phyloP scores from a whole-genome alignment of 768 basidiomycete genomes.

The Nidularia pulvinata region DNA sequence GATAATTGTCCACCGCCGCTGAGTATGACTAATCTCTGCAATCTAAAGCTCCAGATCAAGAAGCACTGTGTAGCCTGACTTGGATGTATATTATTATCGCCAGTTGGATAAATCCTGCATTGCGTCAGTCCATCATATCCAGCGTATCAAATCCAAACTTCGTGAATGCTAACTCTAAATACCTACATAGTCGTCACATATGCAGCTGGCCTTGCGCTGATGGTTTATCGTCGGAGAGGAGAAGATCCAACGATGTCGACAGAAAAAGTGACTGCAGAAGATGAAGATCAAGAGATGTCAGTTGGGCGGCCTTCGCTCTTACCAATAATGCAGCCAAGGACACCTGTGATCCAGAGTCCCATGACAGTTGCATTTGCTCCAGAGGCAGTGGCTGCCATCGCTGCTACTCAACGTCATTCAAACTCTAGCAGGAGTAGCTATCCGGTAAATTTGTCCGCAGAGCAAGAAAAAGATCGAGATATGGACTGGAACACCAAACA shows the following conservation, averaged over 20 bases:
- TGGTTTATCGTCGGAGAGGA: neutral
- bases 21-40: neutral
- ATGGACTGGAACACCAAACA: neutral
- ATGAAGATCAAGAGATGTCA: neutral
- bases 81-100: neutral
- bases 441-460: neutral
- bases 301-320: neutral
- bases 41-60: neutral
- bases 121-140: neutral
- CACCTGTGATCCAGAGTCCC: neutral
- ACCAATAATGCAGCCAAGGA: neutral
- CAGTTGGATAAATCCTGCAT: neutral
- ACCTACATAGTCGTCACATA: neutral
- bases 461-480: neutral
- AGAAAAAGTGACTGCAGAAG: neutral
- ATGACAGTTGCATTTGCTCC: neutral
- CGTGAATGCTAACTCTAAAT: neutral
- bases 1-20: neutral
- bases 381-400: neutral
- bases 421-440: neutral
- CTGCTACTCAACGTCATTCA: neutral
- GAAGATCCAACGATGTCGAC: neutral
- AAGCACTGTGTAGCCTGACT: neutral
- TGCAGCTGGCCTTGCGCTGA: neutral
- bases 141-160: neutral